Base-by-base conservation (phyloP, 441 rosid species). In the Francoa sonchifolia region DNA sequence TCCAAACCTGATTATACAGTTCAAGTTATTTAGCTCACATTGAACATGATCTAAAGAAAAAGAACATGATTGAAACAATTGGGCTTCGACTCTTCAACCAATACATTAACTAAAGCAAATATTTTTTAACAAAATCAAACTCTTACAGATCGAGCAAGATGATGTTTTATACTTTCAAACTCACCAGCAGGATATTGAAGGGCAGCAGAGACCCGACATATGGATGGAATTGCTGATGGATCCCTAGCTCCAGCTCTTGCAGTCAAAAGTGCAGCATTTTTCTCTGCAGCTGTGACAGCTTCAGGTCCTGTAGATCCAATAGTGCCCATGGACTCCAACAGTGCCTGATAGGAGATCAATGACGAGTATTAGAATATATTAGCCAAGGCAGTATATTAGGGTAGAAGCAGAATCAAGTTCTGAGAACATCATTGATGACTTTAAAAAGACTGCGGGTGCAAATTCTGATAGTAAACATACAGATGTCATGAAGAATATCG, bases 241-340 rank as follows among this genome's bases (percentile, higher is more conserved):
- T 87, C 99, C 62, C 94, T 72, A 41, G 95, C 80, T 59, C 99
- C 99, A 57, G 96, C 99, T 74, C 96, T 81, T 52, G 97, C 94
- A 20, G 95, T 92, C 72, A 83, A 58, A 43, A 92, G 32, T 60
- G 92, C 76, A 63, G 96, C 96, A 72, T 66, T 92, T 68, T 74
- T 92, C 68, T 92, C 99, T 8, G 95, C 94, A 4, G 74, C 74
- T 43, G 86, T 81, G 68, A 79, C 63, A 53, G 92, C 87, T 66
- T 92, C 95, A 52, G 83, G 76, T 63, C 97, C 99, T 0, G 82
- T 75, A 25, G 94, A 77, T 63, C 90, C 97, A 66, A 54, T 77
- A 55, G 88, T 68, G 55, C 92, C 97, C 68, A 81, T 60, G 57
- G 88, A 74, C 63, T 81, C 97, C 67, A 79, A 42, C 65, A 88